These are phyloP conservation scores for Thielaviopsis punctulata DNA, from an alignment of 2,329 filamentous ascomycete genomes.

Conservation along the genomic window DNA sequence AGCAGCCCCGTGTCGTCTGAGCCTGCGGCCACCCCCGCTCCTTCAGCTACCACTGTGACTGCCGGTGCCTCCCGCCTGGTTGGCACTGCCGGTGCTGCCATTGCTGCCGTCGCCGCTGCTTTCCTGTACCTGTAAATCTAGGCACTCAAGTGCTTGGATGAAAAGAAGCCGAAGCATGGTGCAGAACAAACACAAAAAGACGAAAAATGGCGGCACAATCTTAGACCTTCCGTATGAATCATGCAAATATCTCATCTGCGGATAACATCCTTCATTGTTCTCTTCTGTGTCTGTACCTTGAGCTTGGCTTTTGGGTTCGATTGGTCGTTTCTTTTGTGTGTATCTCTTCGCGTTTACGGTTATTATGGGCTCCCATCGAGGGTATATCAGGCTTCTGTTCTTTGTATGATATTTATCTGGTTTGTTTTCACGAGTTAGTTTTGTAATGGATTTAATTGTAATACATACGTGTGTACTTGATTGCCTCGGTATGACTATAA, in stretches of 20 bases:
- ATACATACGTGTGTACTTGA: background rate
- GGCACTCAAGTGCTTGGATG: background rate
- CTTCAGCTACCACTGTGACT: conserved; percentile 2
- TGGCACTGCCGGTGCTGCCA: conserved; percentile 8
- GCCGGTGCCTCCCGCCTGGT: conserved; percentile 9
- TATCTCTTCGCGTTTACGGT: background rate
- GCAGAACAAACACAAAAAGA: conserved; percentile 1
- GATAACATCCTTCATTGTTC: background rate
- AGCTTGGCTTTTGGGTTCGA: conserved; percentile 5
- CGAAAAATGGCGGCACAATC: background rate
- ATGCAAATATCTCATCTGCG: background rate
- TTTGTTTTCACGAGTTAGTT: background rate
- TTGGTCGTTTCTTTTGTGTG: background rate
- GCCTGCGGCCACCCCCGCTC: background rate
- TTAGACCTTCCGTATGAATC: conserved; percentile 4
- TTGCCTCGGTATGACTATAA: background rate
- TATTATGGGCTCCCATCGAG: background rate
- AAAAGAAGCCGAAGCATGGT: conserved; percentile 1
- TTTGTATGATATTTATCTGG: background rate
- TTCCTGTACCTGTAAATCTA: conserved; percentile 11
- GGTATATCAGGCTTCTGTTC: background rate
- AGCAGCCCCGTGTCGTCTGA: background rate
- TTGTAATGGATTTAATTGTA: background rate
- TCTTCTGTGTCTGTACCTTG: conserved; percentile 1
- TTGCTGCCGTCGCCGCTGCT: conserved; percentile 8